These are phyloP conservation scores for Aureobasidium vineae DNA, from an alignment of 2,329 filamentous ascomycete genomes.

Conservation along the genomic window DNA sequence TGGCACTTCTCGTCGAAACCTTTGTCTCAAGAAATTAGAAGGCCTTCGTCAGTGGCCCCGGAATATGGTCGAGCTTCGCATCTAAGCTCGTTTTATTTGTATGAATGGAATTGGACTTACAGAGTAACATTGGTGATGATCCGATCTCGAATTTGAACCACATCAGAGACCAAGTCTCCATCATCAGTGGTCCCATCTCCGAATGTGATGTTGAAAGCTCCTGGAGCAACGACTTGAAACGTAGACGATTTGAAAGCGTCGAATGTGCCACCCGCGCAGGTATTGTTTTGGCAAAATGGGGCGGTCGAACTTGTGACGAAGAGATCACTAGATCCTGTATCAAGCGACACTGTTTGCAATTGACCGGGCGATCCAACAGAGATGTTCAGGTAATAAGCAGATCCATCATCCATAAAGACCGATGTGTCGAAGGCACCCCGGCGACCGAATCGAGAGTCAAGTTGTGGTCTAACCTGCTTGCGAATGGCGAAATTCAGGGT, in stretches of 20 bases:
- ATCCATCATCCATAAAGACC: background rate
- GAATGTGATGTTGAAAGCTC: slow-evolving; percentile 37
- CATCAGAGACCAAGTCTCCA: slow-evolving; percentile 36
- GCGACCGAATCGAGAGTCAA: background rate
- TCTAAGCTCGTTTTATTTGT: no score
- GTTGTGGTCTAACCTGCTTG: background rate
- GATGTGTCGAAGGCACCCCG: background rate
- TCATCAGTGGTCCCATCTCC: slow-evolving; percentile 35
- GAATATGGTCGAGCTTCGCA: background rate
- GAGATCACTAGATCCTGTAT: slow-evolving; percentile 39
- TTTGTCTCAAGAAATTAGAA: no score
- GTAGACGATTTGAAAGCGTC: slow-evolving; percentile 33
- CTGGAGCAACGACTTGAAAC: slow-evolving; percentile 33
- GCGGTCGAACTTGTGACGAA: slow-evolving; percentile 37
- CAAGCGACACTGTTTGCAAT: slow-evolving; percentile 37
- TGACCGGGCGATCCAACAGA: slow-evolving; percentile 39
- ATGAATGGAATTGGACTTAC: background rate
- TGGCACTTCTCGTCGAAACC: background rate
- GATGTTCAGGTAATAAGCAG: slow-evolving; percentile 27
- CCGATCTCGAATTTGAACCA: slow-evolving; percentile 28
- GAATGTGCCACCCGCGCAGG: slow-evolving; percentile 37
- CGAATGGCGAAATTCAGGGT: background rate
- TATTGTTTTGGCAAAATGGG: slow-evolving; percentile 31
- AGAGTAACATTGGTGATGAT: background rate
- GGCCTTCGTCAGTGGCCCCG: slow-evolving; percentile 1